Percentiles rank a stretch among this genome's conserved stretches.
These are phyloP conservation scores for Bruguiera sexangula DNA, from an alignment of 345 rosid genomes.

Conservation along the genomic window DNA sequence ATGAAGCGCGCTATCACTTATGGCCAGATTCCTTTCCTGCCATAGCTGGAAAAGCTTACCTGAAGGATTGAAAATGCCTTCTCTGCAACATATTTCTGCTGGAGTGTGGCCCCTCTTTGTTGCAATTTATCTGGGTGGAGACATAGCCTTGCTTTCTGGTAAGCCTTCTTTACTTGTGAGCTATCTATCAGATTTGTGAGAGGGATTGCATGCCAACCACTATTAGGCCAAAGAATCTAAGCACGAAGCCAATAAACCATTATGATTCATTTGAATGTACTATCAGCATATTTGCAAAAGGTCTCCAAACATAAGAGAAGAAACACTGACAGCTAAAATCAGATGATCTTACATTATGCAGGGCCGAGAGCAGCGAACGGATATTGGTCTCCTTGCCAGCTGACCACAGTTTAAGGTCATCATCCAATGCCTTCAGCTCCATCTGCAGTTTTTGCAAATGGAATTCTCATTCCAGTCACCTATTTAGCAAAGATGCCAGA, in stretches of 20 bases:
- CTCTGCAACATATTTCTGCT: constrained; percentile 69
- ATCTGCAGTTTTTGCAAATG: constrained; percentile 35
- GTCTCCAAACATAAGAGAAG: not conserved
- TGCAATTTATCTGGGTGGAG: constrained; percentile 94
- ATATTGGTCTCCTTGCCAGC: constrained; percentile 74
- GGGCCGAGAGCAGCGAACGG: constrained; percentile 66
- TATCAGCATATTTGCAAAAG: not conserved
- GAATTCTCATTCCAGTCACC: not conserved
- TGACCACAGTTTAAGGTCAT: constrained; percentile 67
- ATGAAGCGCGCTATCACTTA: no score
- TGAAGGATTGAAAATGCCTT: constrained; percentile 75
- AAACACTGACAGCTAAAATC: not conserved
- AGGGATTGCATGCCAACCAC: constrained; percentile 67
- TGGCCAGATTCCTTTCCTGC: not conserved
- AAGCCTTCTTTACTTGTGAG: constrained; percentile 81
- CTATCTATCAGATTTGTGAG: constrained; percentile 55
- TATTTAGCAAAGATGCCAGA: not conserved
- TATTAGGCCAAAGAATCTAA: constrained; percentile 76
- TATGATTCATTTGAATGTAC: no score
- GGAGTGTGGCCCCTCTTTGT: constrained; percentile 66
- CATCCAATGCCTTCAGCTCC: constrained; percentile 54
- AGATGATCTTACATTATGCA: constrained; percentile 55
- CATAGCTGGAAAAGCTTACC: constrained; percentile 36
- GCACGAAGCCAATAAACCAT: constrained; percentile 1
- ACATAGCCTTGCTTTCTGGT: constrained; percentile 87